phyloP scores from a whole-genome alignment of 495 filamentous ascomycete species.

The Aspergillus homomorphus region DNA sequence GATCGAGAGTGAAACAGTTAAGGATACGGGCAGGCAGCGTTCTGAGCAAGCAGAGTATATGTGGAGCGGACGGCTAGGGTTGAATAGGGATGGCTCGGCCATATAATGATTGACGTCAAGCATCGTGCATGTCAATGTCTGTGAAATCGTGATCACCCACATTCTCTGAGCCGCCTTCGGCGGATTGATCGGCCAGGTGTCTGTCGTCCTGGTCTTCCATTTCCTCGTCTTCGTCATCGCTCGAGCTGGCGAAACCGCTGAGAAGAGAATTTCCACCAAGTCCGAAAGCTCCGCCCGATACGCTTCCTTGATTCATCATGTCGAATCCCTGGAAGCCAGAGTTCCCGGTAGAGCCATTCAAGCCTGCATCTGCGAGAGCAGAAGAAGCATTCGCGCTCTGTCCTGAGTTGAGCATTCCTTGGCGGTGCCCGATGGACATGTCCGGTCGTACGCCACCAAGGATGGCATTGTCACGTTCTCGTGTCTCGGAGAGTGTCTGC shows the following conservation, averaged over 20 bases:
- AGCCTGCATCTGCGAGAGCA: constrained; percentile 73
- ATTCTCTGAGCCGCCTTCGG: constrained; percentile 55
- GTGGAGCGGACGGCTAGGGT: not conserved
- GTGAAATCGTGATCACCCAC: constrained; percentile 62
- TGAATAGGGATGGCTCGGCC: not conserved
- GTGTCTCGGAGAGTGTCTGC: constrained; percentile 85
- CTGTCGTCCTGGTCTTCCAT: constrained; percentile 80
- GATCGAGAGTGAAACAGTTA: not conserved
- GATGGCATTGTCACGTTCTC: constrained; percentile 96
- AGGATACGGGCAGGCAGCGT: constrained; percentile 4
- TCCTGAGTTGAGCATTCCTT: constrained; percentile 59
- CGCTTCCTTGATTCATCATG: constrained; percentile 61
- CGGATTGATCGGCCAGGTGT: constrained; percentile 28
- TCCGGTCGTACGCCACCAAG: constrained; percentile 95
- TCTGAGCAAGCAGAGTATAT: constrained; percentile 11
- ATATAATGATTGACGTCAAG: constrained; percentile 22
- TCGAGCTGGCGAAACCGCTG: constrained; percentile 93
- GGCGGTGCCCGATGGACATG: constrained; percentile 66
- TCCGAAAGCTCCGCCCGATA: constrained; percentile 63
- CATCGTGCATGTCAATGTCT: constrained; percentile 55
- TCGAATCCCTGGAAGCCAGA: constrained; percentile 73
- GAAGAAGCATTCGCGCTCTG: constrained; percentile 61
- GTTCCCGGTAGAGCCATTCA: constrained; percentile 53
- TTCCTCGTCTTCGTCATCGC: constrained; percentile 96
- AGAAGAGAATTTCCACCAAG: constrained; percentile 64